A percentile compares a stretch with the other conserved stretches of the same genome.
Evolutionary conservation across 306 rosid genomes (phyloP).

Genomic region (Hylodesmum podocarpum): DNA sequence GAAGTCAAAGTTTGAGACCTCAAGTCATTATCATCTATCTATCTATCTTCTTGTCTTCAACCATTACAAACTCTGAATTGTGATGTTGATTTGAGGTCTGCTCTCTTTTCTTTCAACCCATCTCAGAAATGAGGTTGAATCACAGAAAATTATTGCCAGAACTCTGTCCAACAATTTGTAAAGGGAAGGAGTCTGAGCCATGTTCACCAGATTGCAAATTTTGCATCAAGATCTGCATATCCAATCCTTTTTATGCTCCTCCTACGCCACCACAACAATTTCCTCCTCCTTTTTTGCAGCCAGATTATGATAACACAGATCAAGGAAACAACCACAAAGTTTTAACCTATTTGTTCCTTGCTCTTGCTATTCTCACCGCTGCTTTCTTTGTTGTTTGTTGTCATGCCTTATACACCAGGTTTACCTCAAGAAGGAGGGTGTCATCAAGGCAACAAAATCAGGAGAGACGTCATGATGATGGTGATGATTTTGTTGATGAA

Average conservation of each 20-base stretch:
- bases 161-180: not conserved
- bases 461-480: conserved; percentile 19
- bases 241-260: not conserved
- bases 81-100: not conserved
- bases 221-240: conserved; percentile 3
- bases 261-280: not conserved
- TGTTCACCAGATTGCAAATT: conserved; percentile 7
- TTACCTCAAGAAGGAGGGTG: conserved; percentile 25
- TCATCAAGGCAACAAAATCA: not conserved
- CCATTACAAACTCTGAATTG: not conserved
- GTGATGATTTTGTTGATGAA: conserved; percentile 54
- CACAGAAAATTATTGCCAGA: conserved; percentile 26
- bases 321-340: not conserved
- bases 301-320: not conserved
- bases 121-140: conserved; percentile 37
- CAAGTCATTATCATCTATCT: not conserved
- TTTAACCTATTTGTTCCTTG: not conserved
- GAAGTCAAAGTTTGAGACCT: conserved; percentile 34
- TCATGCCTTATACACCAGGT: conserved; percentile 36
- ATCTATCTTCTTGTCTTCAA: not conserved
- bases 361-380: conserved; percentile 26
- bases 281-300: not conserved
- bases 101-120: not conserved
- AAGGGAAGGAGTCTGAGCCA: not conserved
- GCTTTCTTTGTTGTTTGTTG: conserved; percentile 42